Conservation (phyloP, 768 basidiomycete genomes). For the Pleurotus tuber-regium region DNA sequence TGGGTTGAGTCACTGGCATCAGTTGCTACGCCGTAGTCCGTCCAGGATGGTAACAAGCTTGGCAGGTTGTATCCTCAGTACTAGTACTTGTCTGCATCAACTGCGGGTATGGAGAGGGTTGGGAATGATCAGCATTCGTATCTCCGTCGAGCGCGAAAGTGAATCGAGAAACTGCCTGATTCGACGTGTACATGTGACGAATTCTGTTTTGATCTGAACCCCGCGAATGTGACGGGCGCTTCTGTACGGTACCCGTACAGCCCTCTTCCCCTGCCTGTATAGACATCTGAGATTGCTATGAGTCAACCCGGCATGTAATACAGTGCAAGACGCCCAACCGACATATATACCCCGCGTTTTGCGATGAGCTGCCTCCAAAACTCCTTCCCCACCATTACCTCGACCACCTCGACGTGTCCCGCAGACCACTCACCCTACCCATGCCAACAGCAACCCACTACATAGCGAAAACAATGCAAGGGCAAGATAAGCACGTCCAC, state of each 20-base stretch:
- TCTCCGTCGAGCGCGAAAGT: background rate
- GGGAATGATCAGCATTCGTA: background rate
- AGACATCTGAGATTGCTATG: background rate
- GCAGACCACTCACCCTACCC: background rate
- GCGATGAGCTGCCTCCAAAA: background rate
- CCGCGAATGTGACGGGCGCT: background rate
- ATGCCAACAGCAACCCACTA: background rate
- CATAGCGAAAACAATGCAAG: background rate
- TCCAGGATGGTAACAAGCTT: no score
- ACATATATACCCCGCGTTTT: background rate
- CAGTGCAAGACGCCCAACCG: background rate
- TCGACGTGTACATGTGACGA: background rate
- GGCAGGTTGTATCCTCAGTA: no score
- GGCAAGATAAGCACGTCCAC: conserved; percentile 1
- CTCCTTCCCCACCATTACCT: no score
- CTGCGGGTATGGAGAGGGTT: no score
- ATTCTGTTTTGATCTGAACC: background rate
- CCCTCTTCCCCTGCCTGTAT: background rate
- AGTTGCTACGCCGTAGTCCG: no score
- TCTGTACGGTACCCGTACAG: background rate
- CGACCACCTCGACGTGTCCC: background rate
- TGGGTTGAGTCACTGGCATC: no score
- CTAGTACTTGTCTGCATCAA: no score
- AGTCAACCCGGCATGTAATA: background rate
- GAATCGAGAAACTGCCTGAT: background rate